Evolutionary conservation across 495 filamentous ascomycete species (phyloP).

Genomic region (Neurospora pannonica): DNA sequence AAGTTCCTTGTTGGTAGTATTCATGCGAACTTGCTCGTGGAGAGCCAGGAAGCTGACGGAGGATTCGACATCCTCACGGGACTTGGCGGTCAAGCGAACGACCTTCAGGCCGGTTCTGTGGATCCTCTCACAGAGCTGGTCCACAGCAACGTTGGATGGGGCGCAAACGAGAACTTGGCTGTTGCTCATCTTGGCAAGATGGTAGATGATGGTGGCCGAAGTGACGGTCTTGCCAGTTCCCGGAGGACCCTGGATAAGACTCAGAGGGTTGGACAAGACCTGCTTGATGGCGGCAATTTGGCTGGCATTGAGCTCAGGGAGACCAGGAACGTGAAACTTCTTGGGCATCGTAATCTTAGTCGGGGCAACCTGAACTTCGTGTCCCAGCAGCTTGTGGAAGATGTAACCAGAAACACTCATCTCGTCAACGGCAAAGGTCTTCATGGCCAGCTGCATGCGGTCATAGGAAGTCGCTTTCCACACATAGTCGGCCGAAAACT

Average conservation of each 20-base stretch:
- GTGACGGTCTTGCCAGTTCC: conserved; percentile 98
- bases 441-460: conserved; percentile 98
- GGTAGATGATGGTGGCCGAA: conserved; percentile 98
- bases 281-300: conserved; percentile 97
- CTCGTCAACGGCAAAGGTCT: conserved; percentile 96
- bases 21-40: conserved; percentile 95
- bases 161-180: conserved; percentile 95
- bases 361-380: conserved; percentile 89
- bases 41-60: conserved; percentile 89
- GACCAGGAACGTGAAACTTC: conserved; percentile 91
- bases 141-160: conserved; percentile 96
- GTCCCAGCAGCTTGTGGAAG: conserved; percentile 92
- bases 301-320: conserved; percentile 91
- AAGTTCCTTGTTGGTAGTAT: conserved; percentile 90
- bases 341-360: conserved; percentile 96
- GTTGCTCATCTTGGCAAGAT: conserved; percentile 88
- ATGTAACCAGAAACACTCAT: conserved; percentile 99
- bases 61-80: conserved; percentile 95
- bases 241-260: conserved; percentile 92
- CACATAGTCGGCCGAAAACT: conserved; percentile 97
- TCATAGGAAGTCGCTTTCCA: conserved; percentile 99
- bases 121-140: conserved; percentile 96
- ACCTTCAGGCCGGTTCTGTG: conserved; percentile 91
- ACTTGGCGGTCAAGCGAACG: conserved; percentile 97
- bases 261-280: conserved; percentile 85